A percentile compares a stretch with the other conserved stretches of the same genome.
Conservation (phyloP, 306 rosid species). For the Quercus wislizeni region DNA sequence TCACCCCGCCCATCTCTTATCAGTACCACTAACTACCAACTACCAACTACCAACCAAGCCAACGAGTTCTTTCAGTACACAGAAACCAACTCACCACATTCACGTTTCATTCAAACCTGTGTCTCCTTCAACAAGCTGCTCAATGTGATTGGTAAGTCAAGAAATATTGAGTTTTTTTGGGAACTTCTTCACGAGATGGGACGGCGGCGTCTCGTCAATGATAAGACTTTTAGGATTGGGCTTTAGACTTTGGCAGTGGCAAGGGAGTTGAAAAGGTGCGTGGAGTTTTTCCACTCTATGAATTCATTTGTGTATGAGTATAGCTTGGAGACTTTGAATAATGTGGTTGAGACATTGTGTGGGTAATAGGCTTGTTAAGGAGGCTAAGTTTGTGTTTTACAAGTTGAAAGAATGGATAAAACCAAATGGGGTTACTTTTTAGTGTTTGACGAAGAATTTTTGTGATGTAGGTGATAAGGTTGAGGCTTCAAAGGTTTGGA, state of each 20-base stretch:
- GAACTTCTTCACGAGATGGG: slow-evolving; percentile 45
- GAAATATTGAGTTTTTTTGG: slow-evolving; percentile 72
- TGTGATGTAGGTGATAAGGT: too few relatives aligned
- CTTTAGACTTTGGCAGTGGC: slow-evolving; percentile 54
- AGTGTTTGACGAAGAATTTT: slow-evolving; percentile 29
- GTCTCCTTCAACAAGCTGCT: slow-evolving; percentile 66
- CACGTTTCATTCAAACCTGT: slow-evolving; percentile 43
- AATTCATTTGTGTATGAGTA: slow-evolving; percentile 48
- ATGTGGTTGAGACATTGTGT: slow-evolving; percentile 50
- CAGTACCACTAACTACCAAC: too few relatives aligned
- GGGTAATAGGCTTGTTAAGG: slow-evolving; percentile 50
- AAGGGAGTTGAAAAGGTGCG: slow-evolving; percentile 67
- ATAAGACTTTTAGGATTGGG: slow-evolving; percentile 47
- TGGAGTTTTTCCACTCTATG: slow-evolving; percentile 74
- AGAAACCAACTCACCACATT: slow-evolving; percentile 15
- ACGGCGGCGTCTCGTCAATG: slow-evolving; percentile 40
- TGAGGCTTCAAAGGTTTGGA: too few relatives aligned
- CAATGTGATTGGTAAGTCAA: slow-evolving; percentile 44
- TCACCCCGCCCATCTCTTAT: too few relatives aligned
- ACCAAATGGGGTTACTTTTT: slow-evolving; percentile 52
- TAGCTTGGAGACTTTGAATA: slow-evolving; percentile 49
- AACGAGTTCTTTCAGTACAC: slow-evolving; percentile 53
- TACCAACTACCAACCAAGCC: background rate
- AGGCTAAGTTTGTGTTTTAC: slow-evolving; percentile 55
- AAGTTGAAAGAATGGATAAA: slow-evolving; percentile 57